phyloP scores from a whole-genome alignment of 2,329 filamentous ascomycete genomes.

The Coniochaeta sp. region DNA sequence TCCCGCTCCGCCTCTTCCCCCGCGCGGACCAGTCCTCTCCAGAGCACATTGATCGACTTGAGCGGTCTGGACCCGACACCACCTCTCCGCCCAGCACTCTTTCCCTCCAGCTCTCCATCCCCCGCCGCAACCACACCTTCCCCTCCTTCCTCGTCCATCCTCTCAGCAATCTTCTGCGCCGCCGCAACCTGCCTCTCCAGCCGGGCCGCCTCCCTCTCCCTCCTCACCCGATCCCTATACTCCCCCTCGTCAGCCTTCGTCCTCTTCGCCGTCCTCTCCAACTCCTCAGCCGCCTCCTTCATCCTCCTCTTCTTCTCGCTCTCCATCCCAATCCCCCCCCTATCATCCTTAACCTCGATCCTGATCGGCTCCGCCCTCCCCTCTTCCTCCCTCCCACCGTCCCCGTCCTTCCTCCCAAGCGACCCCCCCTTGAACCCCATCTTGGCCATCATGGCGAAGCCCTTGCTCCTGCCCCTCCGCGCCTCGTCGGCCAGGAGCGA shows the following conservation, averaged over 20 bases:
- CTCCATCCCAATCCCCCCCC: slow-evolving; percentile 77
- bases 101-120: slow-evolving; percentile 5
- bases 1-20: slow-evolving; percentile 66
- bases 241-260: slow-evolving; percentile 52
- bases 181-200: slow-evolving; percentile 63
- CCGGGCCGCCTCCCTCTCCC: slow-evolving; percentile 61
- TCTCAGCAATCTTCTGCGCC: slow-evolving; percentile 77
- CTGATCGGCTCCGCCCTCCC: slow-evolving; percentile 58
- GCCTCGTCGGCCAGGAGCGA: slow-evolving; percentile 55
- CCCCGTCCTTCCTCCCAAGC: slow-evolving; percentile 52
- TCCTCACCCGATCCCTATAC: slow-evolving; percentile 64
- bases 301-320: slow-evolving; percentile 74
- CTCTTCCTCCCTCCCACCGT: slow-evolving; percentile 10
- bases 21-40: slow-evolving; percentile 64
- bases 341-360: slow-evolving; percentile 68
- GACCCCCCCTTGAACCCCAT: slow-evolving; percentile 79
- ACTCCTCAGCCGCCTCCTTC: slow-evolving; percentile 50
- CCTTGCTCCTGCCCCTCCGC: slow-evolving; percentile 58
- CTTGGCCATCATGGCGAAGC: slow-evolving; percentile 92
- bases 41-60: slow-evolving; percentile 67
- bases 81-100: neutral
- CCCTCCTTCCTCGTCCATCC: slow-evolving; percentile 40
- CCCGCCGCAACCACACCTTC: slow-evolving; percentile 1
- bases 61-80: slow-evolving; percentile 40
- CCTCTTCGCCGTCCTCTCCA: slow-evolving; percentile 15